Evolutionary conservation across 176 grass and related monocot species (phyloP).

Genomic region (Alopecurus myosuroides): DNA sequence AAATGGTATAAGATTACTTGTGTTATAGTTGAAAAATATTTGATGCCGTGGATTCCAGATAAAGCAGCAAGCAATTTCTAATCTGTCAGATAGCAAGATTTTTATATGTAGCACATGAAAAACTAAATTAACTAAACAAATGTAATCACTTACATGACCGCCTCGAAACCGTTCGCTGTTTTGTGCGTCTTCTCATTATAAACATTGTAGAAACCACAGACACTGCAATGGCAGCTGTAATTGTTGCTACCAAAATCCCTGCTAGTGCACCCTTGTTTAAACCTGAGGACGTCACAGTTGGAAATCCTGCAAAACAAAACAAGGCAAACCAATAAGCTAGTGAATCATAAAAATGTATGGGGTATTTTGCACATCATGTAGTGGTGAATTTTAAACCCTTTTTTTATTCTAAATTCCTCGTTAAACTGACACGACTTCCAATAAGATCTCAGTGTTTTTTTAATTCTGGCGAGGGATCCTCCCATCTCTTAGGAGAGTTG

Average conservation of each 20-base stretch:
- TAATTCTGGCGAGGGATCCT: not conserved
- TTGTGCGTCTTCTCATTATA: conserved; percentile 59
- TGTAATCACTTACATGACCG: conserved; percentile 56
- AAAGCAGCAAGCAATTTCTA: conserved; percentile 4
- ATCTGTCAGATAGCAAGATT: not conserved
- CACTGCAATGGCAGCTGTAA: conserved; percentile 42
- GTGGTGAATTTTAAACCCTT: not conserved
- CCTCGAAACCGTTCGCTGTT: conserved; percentile 30
- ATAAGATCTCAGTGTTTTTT: not conserved
- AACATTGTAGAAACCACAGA: conserved; percentile 61
- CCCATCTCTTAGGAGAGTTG: not conserved
- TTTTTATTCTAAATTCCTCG: not conserved
- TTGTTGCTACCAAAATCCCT: conserved; percentile 48
- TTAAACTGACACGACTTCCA: not conserved
- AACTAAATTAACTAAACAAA: not conserved
- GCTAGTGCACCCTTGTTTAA: conserved; percentile 62
- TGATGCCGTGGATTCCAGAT: not conserved
- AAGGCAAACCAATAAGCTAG: not conserved
- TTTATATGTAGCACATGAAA: conserved; percentile 4
- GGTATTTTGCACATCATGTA: not conserved
- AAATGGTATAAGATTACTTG: not conserved
- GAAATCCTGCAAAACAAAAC: conserved; percentile 33
- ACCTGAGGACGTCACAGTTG: conserved; percentile 29
- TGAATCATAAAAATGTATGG: not conserved
- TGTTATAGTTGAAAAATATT: not conserved